These are phyloP conservation scores for Pythium pectinolyticum DNA, from an alignment of 352 stramenopile species.

Conservation along the genomic window DNA sequence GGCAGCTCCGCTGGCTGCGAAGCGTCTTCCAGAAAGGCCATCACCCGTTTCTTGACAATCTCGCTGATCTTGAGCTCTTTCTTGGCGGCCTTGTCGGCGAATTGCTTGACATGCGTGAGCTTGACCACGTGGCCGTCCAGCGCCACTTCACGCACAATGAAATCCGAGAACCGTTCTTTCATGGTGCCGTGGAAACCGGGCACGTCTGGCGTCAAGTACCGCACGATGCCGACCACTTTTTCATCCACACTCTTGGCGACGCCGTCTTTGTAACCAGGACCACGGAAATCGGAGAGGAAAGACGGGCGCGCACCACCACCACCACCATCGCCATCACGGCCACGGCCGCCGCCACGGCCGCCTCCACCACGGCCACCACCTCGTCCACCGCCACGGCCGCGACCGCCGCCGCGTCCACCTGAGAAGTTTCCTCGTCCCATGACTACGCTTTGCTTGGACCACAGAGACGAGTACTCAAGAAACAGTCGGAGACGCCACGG, in stretches of 20 bases:
- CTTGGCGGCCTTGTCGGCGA: constrained; percentile 31
- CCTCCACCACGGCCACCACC: constrained; percentile 12
- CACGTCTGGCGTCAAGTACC: constrained; percentile 62
- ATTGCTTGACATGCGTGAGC: constrained; percentile 66
- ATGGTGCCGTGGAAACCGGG: constrained; percentile 81
- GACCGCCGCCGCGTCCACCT: constrained; percentile 12
- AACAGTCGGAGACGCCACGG: neutral
- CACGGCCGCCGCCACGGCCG: constrained; percentile 16
- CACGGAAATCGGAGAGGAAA: constrained; percentile 45
- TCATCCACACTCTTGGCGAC: constrained; percentile 77
- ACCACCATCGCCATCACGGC: constrained; percentile 22
- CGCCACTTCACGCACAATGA: constrained; percentile 88
- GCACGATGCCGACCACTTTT: constrained; percentile 65
- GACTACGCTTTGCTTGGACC: constrained; percentile 8
- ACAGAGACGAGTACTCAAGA: constrained; percentile 3
- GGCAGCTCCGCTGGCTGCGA: constrained; percentile 11
- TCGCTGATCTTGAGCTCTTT: constrained; percentile 74
- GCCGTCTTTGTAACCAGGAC: constrained; percentile 72
- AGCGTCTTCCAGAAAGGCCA: constrained; percentile 55
- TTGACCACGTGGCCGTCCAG: constrained; percentile 50
- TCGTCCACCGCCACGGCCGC: constrained; percentile 24
- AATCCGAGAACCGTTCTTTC: constrained; percentile 92
- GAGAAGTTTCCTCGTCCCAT: constrained; percentile 32
- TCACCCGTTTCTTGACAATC: constrained; percentile 77
- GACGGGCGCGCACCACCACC: constrained; percentile 23